These are phyloP conservation scores for Stemphylium lycopersici DNA, from an alignment of 2,329 filamentous ascomycete genomes.

Conservation along the genomic window DNA sequence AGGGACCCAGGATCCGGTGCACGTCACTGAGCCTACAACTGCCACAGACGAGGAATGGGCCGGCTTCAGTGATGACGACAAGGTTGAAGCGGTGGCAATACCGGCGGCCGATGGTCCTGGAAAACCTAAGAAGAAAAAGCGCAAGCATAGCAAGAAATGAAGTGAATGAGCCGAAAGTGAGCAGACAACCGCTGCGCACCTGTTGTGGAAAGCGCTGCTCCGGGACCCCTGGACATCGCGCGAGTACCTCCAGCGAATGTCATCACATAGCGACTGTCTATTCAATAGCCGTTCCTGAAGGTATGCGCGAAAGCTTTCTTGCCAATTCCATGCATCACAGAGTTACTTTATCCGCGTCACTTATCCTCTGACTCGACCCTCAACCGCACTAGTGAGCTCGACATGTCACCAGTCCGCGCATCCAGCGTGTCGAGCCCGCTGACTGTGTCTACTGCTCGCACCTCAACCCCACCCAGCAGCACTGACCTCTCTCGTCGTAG, in stretches of 20 bases:
- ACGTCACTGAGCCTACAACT: background rate
- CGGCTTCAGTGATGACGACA: constrained; percentile 51
- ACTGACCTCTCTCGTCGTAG: constrained; percentile 32
- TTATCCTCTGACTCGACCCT: background rate
- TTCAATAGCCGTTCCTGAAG: background rate
- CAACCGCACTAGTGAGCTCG: background rate
- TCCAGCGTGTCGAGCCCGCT: background rate
- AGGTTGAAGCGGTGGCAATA: constrained; percentile 7
- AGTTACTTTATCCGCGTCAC: background rate
- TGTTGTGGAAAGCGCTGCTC: background rate
- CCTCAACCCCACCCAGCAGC: constrained; percentile 10
- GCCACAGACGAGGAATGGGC: constrained; percentile 51
- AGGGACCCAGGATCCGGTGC: constrained; percentile 4
- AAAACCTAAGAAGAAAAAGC: constrained; percentile 32
- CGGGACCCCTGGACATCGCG: background rate
- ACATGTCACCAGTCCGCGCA: background rate
- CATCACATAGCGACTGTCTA: background rate
- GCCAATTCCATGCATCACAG: background rate
- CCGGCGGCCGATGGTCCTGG: background rate
- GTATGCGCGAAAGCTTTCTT: background rate
- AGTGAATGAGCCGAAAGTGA: background rate
- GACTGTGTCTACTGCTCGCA: constrained; percentile 4
- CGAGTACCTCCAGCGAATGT: background rate
- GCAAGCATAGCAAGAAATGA: constrained; percentile 14
- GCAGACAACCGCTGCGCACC: background rate